Conservation (phyloP, 352 stramenopile species). For the Pythium catenulatum region DNA sequence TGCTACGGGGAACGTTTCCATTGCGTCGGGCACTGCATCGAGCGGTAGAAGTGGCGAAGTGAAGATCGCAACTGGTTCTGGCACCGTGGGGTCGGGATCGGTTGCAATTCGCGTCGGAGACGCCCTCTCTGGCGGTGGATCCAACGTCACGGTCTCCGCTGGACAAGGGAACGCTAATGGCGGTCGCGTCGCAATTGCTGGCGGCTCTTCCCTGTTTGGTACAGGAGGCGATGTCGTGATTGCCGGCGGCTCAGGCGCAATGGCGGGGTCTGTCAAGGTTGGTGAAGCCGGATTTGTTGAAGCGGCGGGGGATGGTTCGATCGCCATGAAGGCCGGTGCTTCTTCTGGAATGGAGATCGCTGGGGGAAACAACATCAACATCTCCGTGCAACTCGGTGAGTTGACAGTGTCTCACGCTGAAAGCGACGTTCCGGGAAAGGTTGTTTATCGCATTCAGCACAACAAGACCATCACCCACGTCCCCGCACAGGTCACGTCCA, state of each 20-base stretch:
- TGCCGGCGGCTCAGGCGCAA: conserved; percentile 13
- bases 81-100: conserved; percentile 8
- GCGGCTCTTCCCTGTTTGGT: conserved; percentile 1
- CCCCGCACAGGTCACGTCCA: conserved; percentile 92
- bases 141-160: conserved; percentile 20
- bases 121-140: not conserved
- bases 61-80: not conserved
- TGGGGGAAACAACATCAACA: conserved; percentile 72
- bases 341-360: conserved; percentile 69
- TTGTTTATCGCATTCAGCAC: conserved; percentile 75
- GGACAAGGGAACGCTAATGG: not conserved
- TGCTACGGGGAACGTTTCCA: not conserved
- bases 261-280: conserved; percentile 29
- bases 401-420: conserved; percentile 73
- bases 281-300: conserved; percentile 29
- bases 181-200: not conserved
- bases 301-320: conserved; percentile 64
- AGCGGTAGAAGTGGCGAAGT: conserved; percentile 13
- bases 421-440: conserved; percentile 69
- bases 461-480: conserved; percentile 84
- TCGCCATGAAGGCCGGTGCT: conserved; percentile 62
- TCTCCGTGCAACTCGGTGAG: conserved; percentile 72
- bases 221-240: conserved; percentile 46
- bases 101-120: conserved; percentile 18
- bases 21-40: conserved; percentile 13